A percentile compares a stretch with the other conserved stretches of the same genome.
These are phyloP conservation scores for Curvularia spicifera DNA, from an alignment of 2,329 filamentous ascomycete genomes.

Conservation along the genomic window DNA sequence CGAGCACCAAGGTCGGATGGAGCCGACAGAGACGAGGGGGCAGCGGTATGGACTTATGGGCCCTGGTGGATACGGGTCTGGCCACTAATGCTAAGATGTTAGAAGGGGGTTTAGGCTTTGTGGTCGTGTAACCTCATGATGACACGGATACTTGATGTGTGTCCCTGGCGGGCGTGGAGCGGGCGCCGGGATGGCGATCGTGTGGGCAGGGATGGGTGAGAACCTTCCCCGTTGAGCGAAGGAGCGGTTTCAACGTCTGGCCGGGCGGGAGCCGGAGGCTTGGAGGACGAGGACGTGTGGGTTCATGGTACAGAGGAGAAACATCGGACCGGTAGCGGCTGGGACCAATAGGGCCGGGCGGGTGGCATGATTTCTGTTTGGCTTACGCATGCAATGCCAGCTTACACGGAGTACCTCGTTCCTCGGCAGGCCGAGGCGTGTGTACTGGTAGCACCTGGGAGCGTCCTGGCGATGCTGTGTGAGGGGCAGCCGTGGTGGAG, in stretches of 20 bases:
- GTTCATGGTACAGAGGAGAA: neutral
- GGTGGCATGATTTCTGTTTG: neutral
- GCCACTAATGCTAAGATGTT: neutral
- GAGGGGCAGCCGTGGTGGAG: too few relatives aligned
- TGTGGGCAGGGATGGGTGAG: neutral
- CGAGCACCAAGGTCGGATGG: slow-evolving; percentile 22
- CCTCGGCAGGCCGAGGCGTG: too few relatives aligned
- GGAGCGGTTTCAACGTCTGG: neutral
- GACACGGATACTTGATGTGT: slow-evolving; percentile 4
- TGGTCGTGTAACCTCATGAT: slow-evolving; percentile 33
- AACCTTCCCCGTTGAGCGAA: neutral
- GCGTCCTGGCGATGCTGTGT: too few relatives aligned
- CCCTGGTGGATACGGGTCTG: neutral
- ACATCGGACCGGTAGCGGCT: neutral
- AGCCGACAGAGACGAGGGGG: slow-evolving; percentile 9
- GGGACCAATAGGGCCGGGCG: neutral
- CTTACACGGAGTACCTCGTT: neutral
- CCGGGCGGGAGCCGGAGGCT: too few relatives aligned
- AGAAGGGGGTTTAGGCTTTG: slow-evolving; percentile 17
- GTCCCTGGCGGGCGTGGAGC: neutral
- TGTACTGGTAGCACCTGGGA: too few relatives aligned
- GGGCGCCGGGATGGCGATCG: neutral
- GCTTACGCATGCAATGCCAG: neutral
- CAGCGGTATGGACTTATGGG: neutral
- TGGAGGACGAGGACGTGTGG: neutral